A percentile compares a stretch with the other conserved stretches of the same genome.
phyloP scores from a whole-genome alignment of 2,329 filamentous ascomycete genomes.

The Huntiella decipiens region DNA sequence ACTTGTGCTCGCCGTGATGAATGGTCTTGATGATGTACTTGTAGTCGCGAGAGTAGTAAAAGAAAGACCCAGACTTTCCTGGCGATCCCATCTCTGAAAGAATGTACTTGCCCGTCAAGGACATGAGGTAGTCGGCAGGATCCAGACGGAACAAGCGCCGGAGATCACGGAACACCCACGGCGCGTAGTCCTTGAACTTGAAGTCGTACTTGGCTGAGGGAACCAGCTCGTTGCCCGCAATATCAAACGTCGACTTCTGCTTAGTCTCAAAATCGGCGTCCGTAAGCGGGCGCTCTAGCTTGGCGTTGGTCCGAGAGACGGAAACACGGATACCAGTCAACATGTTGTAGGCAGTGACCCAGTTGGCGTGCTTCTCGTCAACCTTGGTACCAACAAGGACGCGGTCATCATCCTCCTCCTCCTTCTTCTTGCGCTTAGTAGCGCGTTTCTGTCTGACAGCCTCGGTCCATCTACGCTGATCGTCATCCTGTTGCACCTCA shows the following conservation, averaged over 20 bases:
- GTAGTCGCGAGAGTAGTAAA: constrained; percentile 98
- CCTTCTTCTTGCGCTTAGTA: constrained; percentile 63
- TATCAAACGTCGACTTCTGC: constrained; percentile 88
- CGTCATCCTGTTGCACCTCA: constrained; percentile 71
- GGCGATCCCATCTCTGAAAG: constrained; percentile 91
- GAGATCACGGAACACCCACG: constrained; percentile 93
- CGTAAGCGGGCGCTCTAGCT: constrained; percentile 76
- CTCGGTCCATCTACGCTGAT: constrained; percentile 81
- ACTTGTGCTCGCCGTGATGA: constrained; percentile 84
- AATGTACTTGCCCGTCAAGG: constrained; percentile 94
- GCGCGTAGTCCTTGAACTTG: constrained; percentile 99
- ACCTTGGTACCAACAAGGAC: constrained; percentile 95
- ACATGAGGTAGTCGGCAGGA: constrained; percentile 95
- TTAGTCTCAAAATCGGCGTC: constrained; percentile 83
- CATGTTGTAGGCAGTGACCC: constrained; percentile 98
- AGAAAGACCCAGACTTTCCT: constrained; percentile 96
- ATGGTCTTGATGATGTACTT: constrained; percentile 99
- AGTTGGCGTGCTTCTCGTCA: constrained; percentile 91
- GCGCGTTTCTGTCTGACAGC: constrained; percentile 81
- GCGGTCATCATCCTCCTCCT: constrained; percentile 80
- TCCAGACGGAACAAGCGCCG: constrained; percentile 77
- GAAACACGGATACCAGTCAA: constrained; percentile 94
- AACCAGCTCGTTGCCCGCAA: constrained; percentile 88
- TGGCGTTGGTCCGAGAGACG: constrained; percentile 89
- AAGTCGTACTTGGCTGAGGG: constrained; percentile 99